Evolutionary conservation across 1,284 basidiomycete species (phyloP), one percentile per base, ranked within the genome.

Genomic region (Trametes versicolor): DNA sequence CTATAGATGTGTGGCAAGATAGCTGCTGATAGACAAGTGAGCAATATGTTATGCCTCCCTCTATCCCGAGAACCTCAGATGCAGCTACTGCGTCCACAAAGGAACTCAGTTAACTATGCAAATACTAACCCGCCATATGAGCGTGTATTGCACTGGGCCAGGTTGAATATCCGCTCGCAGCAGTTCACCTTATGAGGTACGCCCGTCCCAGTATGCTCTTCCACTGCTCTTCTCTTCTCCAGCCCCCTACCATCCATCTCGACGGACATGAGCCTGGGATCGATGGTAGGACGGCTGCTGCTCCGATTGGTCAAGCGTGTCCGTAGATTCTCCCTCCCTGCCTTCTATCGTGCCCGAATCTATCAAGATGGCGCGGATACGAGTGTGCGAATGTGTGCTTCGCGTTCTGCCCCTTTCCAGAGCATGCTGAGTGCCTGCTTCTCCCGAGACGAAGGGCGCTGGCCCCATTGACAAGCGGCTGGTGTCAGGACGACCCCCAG

Each of bases 191-290:
- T 27, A 36, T 43, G 48, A n/a, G 49, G 61, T 57, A 23, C 29
- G 60, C 51, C 51, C 34, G 53, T 62, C 41, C 36, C 51, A 36
- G 19, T 45, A 3, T 12, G 10, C 10, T 32, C 29, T 39, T 39
- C 41, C 4, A 17, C 37, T 59, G 60, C 52, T 49, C 64, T 66
- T 66, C 62, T 56, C 59, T 63, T 60, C 64, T 62, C 57, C 50
- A 51, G 54, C 54, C 56, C 37, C 32, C 59, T 39, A 53, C 68
- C 60, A 56, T 62, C 61, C 52, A 41, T 66, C 29, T 58, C 63
- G 63, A 69, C 68, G 68, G 68, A 69, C 41, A 67, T 69, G 68
- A 67, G 43, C 60, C 50, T 61, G 59, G 52, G 63, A 69, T 69
- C 68, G 68, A 69, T 69, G 58, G 60, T 66, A 54, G 63, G 52